Conservation (phyloP, 1,284 basidiomycete genomes). For the Ceratobasidium sp. region DNA sequence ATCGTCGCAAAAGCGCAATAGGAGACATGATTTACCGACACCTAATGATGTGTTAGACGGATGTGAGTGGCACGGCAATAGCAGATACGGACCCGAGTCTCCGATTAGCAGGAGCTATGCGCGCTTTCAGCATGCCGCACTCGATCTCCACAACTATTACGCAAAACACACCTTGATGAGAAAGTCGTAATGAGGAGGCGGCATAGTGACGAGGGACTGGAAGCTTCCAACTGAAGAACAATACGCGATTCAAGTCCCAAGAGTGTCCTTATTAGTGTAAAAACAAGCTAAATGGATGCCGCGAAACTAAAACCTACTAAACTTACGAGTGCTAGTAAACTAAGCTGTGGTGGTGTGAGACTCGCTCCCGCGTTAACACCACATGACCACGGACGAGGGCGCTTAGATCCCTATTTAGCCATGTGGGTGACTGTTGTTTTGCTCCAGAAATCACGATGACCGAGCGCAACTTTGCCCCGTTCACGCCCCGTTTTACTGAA, state of each 20-base stretch:
- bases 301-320: neutral
- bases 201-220: conserved; percentile 63
- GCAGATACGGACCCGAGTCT: conserved; percentile 81
- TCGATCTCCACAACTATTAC: neutral
- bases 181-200: conserved; percentile 89
- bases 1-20: conserved; percentile 99
- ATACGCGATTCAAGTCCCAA: neutral
- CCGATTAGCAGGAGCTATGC: conserved; percentile 91
- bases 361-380: conserved; percentile 4
- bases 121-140: conserved; percentile 30
- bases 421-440: neutral
- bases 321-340: conserved; percentile 23
- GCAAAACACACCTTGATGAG: conserved; percentile 82
- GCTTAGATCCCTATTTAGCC: conserved; percentile 17
- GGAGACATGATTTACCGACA: conserved; percentile 98
- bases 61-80: neutral
- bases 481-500: conserved; percentile 35
- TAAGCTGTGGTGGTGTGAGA: conserved; percentile 25
- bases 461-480: conserved; percentile 24
- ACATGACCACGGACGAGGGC: conserved; percentile 9
- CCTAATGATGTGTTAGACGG: conserved; percentile 62
- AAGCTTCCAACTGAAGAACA: neutral
- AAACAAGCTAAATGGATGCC: neutral
- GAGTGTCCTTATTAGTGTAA: neutral
- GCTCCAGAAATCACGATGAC: conserved; percentile 10